Evolutionary conservation across 345 rosid species (phyloP).

Genomic region (Pseudoturritis turrita): DNA sequence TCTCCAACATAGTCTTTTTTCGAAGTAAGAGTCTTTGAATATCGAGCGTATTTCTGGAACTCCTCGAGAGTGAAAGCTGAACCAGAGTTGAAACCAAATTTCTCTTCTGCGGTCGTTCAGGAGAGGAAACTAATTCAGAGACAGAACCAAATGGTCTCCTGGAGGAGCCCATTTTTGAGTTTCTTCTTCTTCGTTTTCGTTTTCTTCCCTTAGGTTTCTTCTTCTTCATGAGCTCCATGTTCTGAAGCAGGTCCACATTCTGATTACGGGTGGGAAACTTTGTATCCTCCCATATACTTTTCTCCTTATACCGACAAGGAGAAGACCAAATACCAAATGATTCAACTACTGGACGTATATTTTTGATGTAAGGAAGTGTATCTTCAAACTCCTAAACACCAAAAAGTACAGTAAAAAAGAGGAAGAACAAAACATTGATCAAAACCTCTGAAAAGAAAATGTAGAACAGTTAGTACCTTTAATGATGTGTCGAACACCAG

Average conservation of each 20-base stretch:
- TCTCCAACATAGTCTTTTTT: constrained; percentile 28
- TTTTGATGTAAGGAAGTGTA: constrained; percentile 66
- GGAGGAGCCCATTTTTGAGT: constrained; percentile 39
- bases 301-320: constrained; percentile 58
- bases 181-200: constrained; percentile 42
- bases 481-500: constrained; percentile 59
- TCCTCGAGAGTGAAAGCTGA: constrained; percentile 67
- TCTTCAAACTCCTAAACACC: constrained; percentile 78
- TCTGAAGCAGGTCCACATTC: constrained; percentile 71
- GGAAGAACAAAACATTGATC: background rate
- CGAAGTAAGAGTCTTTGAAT: constrained; percentile 56
- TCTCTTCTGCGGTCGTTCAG: constrained; percentile 45
- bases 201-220: constrained; percentile 56
- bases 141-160: constrained; percentile 31
- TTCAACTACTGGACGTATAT: constrained; percentile 61
- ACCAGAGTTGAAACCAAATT: constrained; percentile 76
- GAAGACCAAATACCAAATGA: constrained; percentile 79
- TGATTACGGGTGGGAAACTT: constrained; percentile 78
- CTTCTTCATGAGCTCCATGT: constrained; percentile 64
- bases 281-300: constrained; percentile 48
- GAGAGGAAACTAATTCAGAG: constrained; percentile 36
- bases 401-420: background rate
- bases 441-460: background rate
- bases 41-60: constrained; percentile 52
- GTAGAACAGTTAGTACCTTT: constrained; percentile 45